Evolutionary conservation across 306 rosid species (phyloP).

Genomic region (Arachis hypogaea): DNA sequence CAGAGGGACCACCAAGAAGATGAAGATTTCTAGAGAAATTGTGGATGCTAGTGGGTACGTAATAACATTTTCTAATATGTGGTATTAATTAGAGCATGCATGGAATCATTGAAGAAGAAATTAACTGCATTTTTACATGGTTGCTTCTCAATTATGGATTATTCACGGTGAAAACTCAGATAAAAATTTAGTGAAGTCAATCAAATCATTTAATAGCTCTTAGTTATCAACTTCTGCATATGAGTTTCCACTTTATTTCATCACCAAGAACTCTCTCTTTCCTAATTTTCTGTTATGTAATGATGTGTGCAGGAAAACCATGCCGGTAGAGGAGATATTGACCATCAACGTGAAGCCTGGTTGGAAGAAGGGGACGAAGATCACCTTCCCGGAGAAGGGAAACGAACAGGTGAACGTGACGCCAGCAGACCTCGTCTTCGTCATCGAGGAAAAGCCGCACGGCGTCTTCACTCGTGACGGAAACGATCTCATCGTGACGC

Average conservation of each 20-base stretch:
- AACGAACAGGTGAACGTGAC: conserved; percentile 53
- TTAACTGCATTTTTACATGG: background rate
- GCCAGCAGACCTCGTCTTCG: conserved; percentile 57
- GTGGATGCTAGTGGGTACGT: conserved; percentile 63
- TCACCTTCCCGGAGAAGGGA: conserved; percentile 69
- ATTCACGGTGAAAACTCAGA: background rate
- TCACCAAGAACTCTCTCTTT: no score
- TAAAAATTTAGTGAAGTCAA: no score
- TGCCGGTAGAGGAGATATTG: conserved; percentile 59
- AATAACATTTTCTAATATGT: background rate
- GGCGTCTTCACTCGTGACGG: conserved; percentile 56
- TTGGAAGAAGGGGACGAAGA: conserved; percentile 75
- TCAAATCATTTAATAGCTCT: no score
- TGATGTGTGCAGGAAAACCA: conserved; percentile 45
- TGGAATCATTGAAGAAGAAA: conserved; percentile 3
- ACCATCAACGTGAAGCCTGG: conserved; percentile 65
- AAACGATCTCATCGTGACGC: conserved; percentile 52
- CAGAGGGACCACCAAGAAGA: conserved; percentile 61
- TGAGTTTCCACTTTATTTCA: no score
- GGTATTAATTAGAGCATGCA: background rate
- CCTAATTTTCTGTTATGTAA: no score
- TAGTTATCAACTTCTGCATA: no score
- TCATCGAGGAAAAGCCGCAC: conserved; percentile 60
- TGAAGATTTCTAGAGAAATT: conserved; percentile 70
- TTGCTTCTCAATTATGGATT: conserved; percentile 14